A percentile compares a stretch with the other conserved stretches of the same genome.
These are phyloP conservation scores for Colletotrichum agaves DNA, from an alignment of 2,329 filamentous ascomycete genomes.

Conservation along the genomic window DNA sequence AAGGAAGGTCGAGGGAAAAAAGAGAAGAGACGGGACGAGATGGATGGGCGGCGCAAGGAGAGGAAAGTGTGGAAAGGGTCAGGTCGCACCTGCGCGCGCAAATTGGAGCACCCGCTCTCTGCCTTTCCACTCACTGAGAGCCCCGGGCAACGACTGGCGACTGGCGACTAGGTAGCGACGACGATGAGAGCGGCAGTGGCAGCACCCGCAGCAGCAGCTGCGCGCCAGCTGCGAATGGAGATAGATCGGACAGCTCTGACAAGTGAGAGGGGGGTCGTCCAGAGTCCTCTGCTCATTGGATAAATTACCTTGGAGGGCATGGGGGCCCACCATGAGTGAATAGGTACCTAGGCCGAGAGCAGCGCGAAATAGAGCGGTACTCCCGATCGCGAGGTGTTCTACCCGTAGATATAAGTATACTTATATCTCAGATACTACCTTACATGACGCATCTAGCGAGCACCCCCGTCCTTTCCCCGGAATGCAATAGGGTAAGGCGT, in stretches of 20 bases:
- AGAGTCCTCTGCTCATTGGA: constrained; percentile 33
- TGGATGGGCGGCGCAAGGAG: constrained; percentile 9
- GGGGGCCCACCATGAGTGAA: constrained; percentile 16
- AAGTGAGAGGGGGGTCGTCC: constrained; percentile 24
- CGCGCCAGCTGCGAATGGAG: neutral
- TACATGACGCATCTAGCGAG: neutral
- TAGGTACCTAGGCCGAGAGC: neutral
- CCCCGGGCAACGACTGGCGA: neutral
- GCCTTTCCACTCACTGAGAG: neutral
- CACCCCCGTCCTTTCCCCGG: constrained; percentile 30
- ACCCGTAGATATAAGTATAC: neutral
- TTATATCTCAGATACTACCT: neutral
- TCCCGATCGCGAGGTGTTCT: accelerated
- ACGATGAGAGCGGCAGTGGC: constrained; percentile 3
- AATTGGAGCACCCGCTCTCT: constrained; percentile 21
- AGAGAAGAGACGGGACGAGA: constrained; percentile 10
- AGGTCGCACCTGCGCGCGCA: constrained; percentile 13
- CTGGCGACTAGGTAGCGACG: too few relatives aligned
- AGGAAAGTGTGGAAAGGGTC: constrained; percentile 11
- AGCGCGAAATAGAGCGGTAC: constrained; percentile 12
- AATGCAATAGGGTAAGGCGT: constrained; percentile 14
- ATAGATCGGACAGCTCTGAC: neutral
- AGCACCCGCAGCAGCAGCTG: constrained; percentile 1
- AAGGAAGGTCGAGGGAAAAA: neutral
- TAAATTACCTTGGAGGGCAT: constrained; percentile 21